A percentile compares a stretch with the other conserved stretches of the same genome.
Conservation (phyloP, 2,329 filamentous ascomycete genomes). For the Cryphonectria parasitica region DNA sequence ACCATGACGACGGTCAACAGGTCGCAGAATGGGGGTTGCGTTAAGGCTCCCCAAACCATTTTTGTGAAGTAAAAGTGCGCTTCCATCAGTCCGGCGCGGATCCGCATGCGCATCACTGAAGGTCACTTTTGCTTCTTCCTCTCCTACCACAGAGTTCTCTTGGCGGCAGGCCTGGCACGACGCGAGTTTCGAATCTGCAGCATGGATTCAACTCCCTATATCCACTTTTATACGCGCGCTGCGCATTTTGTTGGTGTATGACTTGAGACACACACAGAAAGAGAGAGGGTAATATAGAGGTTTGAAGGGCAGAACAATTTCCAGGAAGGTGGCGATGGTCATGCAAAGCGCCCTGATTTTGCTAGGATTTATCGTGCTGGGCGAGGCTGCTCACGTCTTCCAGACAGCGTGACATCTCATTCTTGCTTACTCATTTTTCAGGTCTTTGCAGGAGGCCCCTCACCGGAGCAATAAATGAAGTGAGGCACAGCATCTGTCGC, state of each 20-base stretch:
- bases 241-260: not conserved
- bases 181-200: constrained; percentile 8
- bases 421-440: not conserved
- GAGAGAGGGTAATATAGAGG: not conserved
- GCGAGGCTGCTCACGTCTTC: not conserved
- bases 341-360: not conserved
- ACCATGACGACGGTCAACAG: not conserved
- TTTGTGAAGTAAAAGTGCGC: not conserved
- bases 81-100: not conserved
- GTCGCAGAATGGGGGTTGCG: not conserved
- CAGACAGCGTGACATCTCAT: not conserved
- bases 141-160: not conserved
- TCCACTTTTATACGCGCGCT: not conserved
- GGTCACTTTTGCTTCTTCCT: too few species aligned
- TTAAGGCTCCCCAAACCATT: not conserved
- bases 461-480: too few species aligned
- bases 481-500: too few species aligned
- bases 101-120: not conserved
- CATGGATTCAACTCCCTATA: not conserved
- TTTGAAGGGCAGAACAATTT: not conserved
- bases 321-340: not conserved
- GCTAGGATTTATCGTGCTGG: not conserved
- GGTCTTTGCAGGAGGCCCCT: too few species aligned
- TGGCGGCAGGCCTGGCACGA: constrained; percentile 1
- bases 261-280: not conserved